Percentiles rank a stretch among this genome's conserved stretches.
Evolutionary conservation across 1,139 yeast species (phyloP).

Genomic region (Pichia sp.): DNA sequence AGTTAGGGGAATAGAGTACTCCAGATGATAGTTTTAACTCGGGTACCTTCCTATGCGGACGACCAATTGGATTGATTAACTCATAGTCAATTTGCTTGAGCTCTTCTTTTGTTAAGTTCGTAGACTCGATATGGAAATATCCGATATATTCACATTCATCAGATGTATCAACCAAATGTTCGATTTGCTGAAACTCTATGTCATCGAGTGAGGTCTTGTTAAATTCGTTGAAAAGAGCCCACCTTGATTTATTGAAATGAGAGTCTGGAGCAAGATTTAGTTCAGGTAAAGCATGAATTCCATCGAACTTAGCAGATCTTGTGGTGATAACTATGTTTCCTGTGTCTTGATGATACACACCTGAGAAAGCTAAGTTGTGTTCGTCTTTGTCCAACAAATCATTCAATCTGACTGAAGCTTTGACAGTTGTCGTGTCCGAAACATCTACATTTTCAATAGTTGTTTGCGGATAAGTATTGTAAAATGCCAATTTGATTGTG

Average conservation of each 20-base stretch:
- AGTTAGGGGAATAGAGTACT: conserved; percentile 80
- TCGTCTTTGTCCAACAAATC: conserved; percentile 43
- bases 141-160: conserved; percentile 68
- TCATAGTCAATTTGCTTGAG: conserved; percentile 67
- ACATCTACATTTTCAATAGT: conserved; percentile 15
- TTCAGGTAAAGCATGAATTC: conserved; percentile 58
- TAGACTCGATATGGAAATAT: conserved; percentile 64
- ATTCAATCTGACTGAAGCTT: conserved; percentile 28
- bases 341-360: conserved; percentile 65
- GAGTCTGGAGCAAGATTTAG: conserved; percentile 41
- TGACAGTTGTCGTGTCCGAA: conserved; percentile 25
- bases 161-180: conserved; percentile 37
- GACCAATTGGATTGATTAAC: conserved; percentile 63
- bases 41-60: conserved; percentile 66
- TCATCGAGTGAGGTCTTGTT: conserved; percentile 42
- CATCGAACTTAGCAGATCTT: conserved; percentile 69
- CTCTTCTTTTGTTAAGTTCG: conserved; percentile 50
- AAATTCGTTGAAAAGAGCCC: conserved; percentile 38
- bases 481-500: conserved; percentile 17
- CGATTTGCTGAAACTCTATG: conserved; percentile 32
- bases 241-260: conserved; percentile 41
- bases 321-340: conserved; percentile 68
- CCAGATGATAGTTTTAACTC: conserved; percentile 50
- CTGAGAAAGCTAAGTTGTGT: conserved; percentile 50
- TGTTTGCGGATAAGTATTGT: conserved; percentile 15